Conservation (phyloP, 2,329 filamentous ascomycete genomes). For the Pestalotiopsis sp. region DNA sequence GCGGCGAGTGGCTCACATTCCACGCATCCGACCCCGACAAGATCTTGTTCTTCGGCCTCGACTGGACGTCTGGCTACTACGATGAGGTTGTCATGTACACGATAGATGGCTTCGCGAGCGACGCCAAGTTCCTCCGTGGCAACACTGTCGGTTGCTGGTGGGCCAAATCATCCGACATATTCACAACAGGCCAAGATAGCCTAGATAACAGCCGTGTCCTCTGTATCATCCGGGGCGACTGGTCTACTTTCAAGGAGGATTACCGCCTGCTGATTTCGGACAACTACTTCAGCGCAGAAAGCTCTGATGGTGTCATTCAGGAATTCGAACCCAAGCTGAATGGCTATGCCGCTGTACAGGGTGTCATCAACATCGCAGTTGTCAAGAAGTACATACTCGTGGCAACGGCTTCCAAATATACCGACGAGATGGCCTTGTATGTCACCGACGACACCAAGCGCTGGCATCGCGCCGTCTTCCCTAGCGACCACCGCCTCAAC, state of each 20-base stretch:
- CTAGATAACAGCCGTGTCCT: slow-evolving; percentile 71
- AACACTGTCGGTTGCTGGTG: slow-evolving; percentile 80
- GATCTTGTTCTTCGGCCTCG: slow-evolving; percentile 79
- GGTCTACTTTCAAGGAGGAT: slow-evolving; percentile 70
- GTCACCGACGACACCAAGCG: slow-evolving; percentile 79
- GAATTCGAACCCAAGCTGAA: slow-evolving; percentile 78
- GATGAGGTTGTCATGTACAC: slow-evolving; percentile 72
- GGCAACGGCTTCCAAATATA: slow-evolving; percentile 75
- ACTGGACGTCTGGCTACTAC: slow-evolving; percentile 66
- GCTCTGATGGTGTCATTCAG: slow-evolving; percentile 45
- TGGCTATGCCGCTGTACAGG: slow-evolving; percentile 70
- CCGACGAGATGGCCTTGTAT: slow-evolving; percentile 89
- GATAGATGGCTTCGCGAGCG: slow-evolving; percentile 75
- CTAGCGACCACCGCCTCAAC: slow-evolving; percentile 73
- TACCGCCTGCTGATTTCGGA: slow-evolving; percentile 81
- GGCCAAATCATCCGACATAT: slow-evolving; percentile 76
- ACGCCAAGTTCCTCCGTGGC: slow-evolving; percentile 63
- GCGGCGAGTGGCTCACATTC: slow-evolving; percentile 63
- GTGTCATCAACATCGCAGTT: slow-evolving; percentile 77
- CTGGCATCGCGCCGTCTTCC: slow-evolving; percentile 93
- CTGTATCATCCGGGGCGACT: slow-evolving; percentile 75
- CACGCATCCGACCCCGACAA: slow-evolving; percentile 81
- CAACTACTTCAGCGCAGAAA: slow-evolving; percentile 68
- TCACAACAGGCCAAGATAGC: slow-evolving; percentile 67
- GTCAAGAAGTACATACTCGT: slow-evolving; percentile 87